phyloP scores from a whole-genome alignment of 257 asterid genomes.

The Solanum corneliomulleri region DNA sequence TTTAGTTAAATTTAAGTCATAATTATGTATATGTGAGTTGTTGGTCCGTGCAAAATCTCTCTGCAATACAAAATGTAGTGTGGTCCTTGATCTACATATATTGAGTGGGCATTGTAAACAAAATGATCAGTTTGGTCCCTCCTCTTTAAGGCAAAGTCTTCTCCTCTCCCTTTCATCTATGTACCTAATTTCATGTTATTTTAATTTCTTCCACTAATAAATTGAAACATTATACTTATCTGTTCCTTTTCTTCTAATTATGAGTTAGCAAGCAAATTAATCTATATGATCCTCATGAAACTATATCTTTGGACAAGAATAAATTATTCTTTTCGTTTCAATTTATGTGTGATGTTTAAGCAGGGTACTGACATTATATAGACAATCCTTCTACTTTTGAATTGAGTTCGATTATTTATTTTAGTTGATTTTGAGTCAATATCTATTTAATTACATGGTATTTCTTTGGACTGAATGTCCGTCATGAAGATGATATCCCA shows the following conservation, averaged over 20 bases:
- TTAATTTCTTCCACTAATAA: not conserved
- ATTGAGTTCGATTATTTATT: no score
- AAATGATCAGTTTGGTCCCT: slow-evolving; percentile 22
- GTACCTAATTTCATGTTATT: not conserved
- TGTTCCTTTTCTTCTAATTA: not conserved
- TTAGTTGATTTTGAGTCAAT: no score
- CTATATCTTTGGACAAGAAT: not conserved
- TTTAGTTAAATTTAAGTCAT: not conserved
- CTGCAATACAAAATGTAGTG: not conserved
- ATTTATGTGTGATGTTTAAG: not conserved
- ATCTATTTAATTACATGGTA: no score
- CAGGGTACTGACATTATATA: no score
- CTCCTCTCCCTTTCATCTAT: not conserved
- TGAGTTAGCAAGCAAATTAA: not conserved
- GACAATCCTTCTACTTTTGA: no score
- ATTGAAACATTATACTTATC: not conserved
- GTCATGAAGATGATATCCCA: not conserved
- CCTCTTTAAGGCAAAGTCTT: not conserved
- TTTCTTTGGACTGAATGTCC: no score
- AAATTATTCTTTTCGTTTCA: not conserved
- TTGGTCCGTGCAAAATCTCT: not conserved
- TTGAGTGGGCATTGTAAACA: slow-evolving; percentile 7
- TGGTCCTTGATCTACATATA: slow-evolving; percentile 14
- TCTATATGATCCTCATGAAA: not conserved
- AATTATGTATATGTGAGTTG: not conserved